Evolutionary conservation across 2,329 filamentous ascomycete species (phyloP), one percentile per base, ranked within the genome.

Genomic region (Cryphonectria nitschkei): DNA sequence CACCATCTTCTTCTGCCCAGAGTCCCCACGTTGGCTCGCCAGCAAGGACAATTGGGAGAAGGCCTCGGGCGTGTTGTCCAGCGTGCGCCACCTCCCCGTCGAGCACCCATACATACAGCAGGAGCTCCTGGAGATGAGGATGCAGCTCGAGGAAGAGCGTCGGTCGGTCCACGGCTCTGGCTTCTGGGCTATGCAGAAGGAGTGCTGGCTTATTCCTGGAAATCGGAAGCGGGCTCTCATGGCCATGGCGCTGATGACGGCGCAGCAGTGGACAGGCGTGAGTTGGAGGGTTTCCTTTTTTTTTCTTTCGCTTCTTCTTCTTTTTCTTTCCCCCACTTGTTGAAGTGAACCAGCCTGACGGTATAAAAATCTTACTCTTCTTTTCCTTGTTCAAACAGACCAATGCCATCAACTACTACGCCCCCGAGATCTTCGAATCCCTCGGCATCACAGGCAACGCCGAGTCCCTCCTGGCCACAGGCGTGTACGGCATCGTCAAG

Each of bases 261-360:
- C 89, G 78, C 91, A 93, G 78, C 90, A 93, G 78, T 91, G 93
- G 87, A 93, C 90, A 0, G 90, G 90, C 26, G 69, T 70, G 19
- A 68, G 69, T 78, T 80, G 34, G 6, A 4, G 34, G 3, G 1
- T 34, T 34, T 50, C 39, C 22, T 52, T 4, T n/a, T 16, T 8
- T 9, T 7, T 0, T 39, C 11, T 9, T 9, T 32, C 19, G 2
- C 5, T 16, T 22, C 2, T 39, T 29, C 2, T 4, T 22, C 41
- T 50, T 32, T 26, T 6, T 54, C 2, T 11, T 11, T 9, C 2
- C 9, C 9, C 2, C 9, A 8, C 37, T 11, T 39, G 8, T 11
- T 11, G 37, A 39, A 39, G 9, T 11, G 37, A 39, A 39, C 37
- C 8, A 39, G 37, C 43, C n/a, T 60, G 65, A 29, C 37, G 11